Evolutionary conservation across 306 rosid species (phyloP), one percentile per base, ranked within the genome.

Genomic region (Dryas octopetala): DNA sequence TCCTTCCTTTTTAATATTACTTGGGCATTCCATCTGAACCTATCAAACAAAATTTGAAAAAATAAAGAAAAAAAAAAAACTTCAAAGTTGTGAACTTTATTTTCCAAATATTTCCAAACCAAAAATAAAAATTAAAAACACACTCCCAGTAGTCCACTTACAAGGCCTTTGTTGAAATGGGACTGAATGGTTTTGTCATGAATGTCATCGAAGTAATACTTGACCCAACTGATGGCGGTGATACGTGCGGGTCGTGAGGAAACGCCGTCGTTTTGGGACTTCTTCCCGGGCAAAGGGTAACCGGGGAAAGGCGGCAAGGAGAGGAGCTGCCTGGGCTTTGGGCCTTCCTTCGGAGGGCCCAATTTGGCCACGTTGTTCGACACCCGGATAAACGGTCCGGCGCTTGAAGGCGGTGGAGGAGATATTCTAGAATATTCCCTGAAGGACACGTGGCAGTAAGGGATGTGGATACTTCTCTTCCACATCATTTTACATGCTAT

Each of bases 121-220:
- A 19, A 5, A 46, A 46, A 15, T 32, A 4, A 57, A 12, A 64
- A 60, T 26, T 53, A 38, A 72, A 51, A 14, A 50, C 12, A n/a
- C 45, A 28, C 38, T 28, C 32, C 5, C 9, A 45, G 14, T 61
- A 1, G 45, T 32, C 32, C 26, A 77, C 98, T 86, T 79, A 94
- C 98, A 49, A 91, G 98, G 73, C 95, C 95, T 57, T 86, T 85
- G 76, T 89, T 90, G 88, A 94, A 94, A 82, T 88, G 97, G 54
- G 96, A 88, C 74, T 88, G 96, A 50, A 91, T 86, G 47, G 78
- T 88, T 11, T 84, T 52, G 77, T 83, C 89, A 19, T 70, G 57
- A 66, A 86, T 75, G 70, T 86, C 97, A 68, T 87, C 84, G 69
- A 95, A 90, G 85, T 95, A 91, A 81, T 91, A 86, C 84, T 90